Evolutionary conservation across 129 eudicot species (phyloP), one percentile per base, ranked within the genome.

Genomic region (Tagetes patula): DNA sequence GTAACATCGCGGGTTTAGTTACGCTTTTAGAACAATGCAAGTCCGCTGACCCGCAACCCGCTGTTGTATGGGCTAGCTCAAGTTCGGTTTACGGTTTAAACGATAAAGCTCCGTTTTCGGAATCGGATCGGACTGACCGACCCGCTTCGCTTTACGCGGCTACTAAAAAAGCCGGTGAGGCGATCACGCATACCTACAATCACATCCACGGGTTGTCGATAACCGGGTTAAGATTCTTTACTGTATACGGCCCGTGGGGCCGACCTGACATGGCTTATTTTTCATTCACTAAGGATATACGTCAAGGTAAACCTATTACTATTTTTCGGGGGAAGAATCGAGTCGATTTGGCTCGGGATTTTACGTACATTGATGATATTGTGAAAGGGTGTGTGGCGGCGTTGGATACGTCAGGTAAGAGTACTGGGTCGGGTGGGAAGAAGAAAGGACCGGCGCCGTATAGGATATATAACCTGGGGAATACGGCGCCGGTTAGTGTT

Each of bases 161-260:
- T n/a, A 86, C 90, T 0, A 86, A 86, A 7, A 86, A 83, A 39
- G 90, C 90, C 6, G 90, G 90, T 1, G 90, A 86, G 20, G 90
- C 75, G 11, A 86, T 86, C 9, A 79, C 90, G 3, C 90, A 83
- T 63, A 80, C 79, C 0, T 86, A 86, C 40, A 86, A 85, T 6
- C 90, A 85, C 27, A 85, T 85, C 3, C 76, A 85, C 76, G 90
- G 90, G 50, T 73, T 85, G 46, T 83, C 90, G 0, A 77, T 86
- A 9, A 85, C 90, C 7, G 90, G 90, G 33, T 75, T 85, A 67
- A 74, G 89, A 30, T 85, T 85, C 34, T 85, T 85, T 42, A 85
- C 89, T 8, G 89, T 85, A 38, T 85, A 85, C 9, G 90, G 90
- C 3, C 90, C 90, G 54, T 85, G 90, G 90, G 90, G 90, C 8